A percentile compares a stretch with the other conserved stretches of the same genome.
These are phyloP conservation scores for Starmerella vitae DNA, from an alignment of 805 yeast species.

Conservation along the genomic window DNA sequence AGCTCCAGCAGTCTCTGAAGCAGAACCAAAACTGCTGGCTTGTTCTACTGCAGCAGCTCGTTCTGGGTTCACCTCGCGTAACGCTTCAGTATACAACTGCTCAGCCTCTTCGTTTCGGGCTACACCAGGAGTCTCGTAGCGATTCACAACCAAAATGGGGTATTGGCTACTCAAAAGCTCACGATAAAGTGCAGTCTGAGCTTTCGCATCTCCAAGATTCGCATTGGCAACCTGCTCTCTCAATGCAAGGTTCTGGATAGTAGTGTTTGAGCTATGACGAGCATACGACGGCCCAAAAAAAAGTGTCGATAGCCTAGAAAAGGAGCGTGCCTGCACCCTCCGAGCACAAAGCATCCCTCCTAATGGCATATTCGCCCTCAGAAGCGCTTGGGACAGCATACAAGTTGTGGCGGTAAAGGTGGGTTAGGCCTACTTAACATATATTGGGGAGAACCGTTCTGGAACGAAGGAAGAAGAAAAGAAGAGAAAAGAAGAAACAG, in stretches of 20 bases:
- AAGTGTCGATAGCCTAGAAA: background rate
- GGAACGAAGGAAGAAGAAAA: too few species aligned
- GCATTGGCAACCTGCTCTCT: constrained; percentile 81
- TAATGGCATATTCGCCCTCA: background rate
- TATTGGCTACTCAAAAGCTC: constrained; percentile 63
- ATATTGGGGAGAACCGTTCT: too few species aligned
- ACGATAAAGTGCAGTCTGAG: constrained; percentile 76
- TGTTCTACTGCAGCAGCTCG: constrained; percentile 2
- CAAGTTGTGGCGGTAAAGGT: too few species aligned
- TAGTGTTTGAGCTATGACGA: constrained; percentile 5
- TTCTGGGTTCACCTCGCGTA: constrained; percentile 49
- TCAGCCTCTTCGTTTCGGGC: constrained; percentile 72
- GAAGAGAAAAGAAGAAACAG: too few species aligned
- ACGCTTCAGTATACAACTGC: constrained; percentile 63
- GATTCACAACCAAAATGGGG: constrained; percentile 91
- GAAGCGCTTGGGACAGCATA: too few species aligned
- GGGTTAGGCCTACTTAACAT: too few species aligned
- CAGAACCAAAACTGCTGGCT: background rate
- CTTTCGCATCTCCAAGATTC: constrained; percentile 49
- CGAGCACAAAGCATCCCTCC: background rate
- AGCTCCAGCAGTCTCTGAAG: constrained; percentile 24
- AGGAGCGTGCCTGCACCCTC: background rate
- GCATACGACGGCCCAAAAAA: background rate
- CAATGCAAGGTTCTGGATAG: constrained; percentile 36
- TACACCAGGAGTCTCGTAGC: constrained; percentile 90